Evolutionary conservation across 352 stramenopile genomes (phyloP), one percentile per base, ranked within the genome.

Genomic region (Pythium aquatile): DNA sequence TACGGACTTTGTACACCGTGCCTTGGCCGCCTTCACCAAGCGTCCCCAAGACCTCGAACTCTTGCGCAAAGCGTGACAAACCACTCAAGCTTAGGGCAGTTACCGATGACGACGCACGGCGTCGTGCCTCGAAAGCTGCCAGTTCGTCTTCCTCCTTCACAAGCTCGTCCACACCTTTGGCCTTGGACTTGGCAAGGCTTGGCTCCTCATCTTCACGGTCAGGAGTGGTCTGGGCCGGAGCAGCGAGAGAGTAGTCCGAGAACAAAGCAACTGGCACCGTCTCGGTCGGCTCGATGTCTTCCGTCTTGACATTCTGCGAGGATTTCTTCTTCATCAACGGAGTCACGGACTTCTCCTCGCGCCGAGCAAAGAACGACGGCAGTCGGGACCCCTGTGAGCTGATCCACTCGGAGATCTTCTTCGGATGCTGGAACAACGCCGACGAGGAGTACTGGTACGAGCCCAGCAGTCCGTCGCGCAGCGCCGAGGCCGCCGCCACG

Each of bases 21-120:
- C 85, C 85, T 71, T 94, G 85, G 0, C 85, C 85, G 40, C 85
- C 85, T 69, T 88, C 69, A 39, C 85, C 83, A 16, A 94, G 65
- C 49, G 74, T 81, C 0, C 77, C 64, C 16, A 91, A 35, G 24
- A 90, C 63, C 32, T 91, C 81, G 61, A 94, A 94, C 48, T 94
- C 81, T 53, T 89, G 79, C 61, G 82, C 70, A 48, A 91, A 90
- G 16, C 83, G 81, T 16, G 82, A 73, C 2, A 49, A 28, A 20
- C 26, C 49, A 48, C 20, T 64, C n/a, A 54, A 48, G n/a, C 54
- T 63, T 8, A 66, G 11, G 6, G 52, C 42, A 10, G 57, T 58
- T 3, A 51, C 46, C 9, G 59, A 61, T 11, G 66, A 63, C 8
- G 52, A 58, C n/a, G 60, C 35, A 17, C 55, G 16, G 7, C 46